Evolutionary conservation across 768 basidiomycete genomes (phyloP), one percentile per base, ranked within the genome.

Genomic region (Leucocoprinus leucothites): DNA sequence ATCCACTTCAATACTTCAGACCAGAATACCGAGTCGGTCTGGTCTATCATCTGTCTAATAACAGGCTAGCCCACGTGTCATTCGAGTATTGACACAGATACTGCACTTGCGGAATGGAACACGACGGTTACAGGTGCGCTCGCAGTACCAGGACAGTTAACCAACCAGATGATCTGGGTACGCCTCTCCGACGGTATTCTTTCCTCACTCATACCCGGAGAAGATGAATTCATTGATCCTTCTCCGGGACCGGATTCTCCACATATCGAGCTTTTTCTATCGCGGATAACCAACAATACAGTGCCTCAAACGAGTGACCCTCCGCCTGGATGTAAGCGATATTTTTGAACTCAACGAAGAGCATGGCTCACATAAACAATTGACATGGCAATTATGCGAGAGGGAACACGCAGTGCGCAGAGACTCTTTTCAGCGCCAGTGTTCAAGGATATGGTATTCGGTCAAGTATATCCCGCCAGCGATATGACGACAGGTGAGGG

Each of bases 321-420:
- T 2, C 52, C 43, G 2, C 52, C 52, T 24, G 22, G 44, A 7
- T 31, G 49, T 38, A 24, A 14, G 49, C 6, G 9, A 9, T 14
- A 51, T 64, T n/a, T 77, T 81, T 65, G 71, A 80, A 60, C 74
- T 76, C 1, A 48, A 53, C 9, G n/a, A n/a, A n/a, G n/a, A n/a
- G n/a, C n/a, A n/a, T 28, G 54, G 22, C 70, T 74, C 42, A 57
- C 36, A 19, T 38, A 48, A 7, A 50, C 51, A 6, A 41, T 64
- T 50, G 69, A 69, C 51, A 51, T 64, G n/a, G 46, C 51, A 18
- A 60, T 61, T 9, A 58, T 70, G 41, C 57, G 57, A 16, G 56
- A 63, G 40, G 63, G 53, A 2, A 57, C 69, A 35, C 56, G 58
- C 16, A 60, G 56, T 9, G 60, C 59, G 0, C 49, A 41, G 6